Base-by-base conservation (phyloP, 1,284 basidiomycete species). In the Pseudozyma pruni region DNA sequence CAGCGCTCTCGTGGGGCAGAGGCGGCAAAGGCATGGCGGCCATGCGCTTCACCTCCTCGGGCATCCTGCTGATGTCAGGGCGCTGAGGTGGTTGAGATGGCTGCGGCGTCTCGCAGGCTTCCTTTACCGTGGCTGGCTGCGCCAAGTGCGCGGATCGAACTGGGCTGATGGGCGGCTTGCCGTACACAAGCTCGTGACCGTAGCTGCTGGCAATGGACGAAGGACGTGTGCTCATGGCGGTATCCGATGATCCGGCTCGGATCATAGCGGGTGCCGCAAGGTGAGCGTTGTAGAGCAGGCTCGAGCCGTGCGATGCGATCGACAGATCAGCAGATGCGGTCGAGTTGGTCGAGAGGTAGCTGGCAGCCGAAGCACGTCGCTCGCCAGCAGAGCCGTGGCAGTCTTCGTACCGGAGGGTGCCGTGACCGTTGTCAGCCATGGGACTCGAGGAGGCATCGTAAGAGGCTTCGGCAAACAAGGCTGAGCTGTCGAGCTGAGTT, bases 181-280 rank as follows among this genome's bases (percentile, higher is more conserved):
- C 16, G 3, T 62, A 47, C 13, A 46, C 41, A 31, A 33, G 51
- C 14, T 47, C 58, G 14, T 45, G 29, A 7, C 42, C 29, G 27
- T 32, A 59, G 52, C 63, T 72, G 58, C 58, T 67, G 16, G 69
- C 58, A 19, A 59, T 31, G 19, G 69, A 72, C 8, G 68, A 66
- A 7, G 42, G 58, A 4, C 68, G 53, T 13, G 57, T 66, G 58
- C 62, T 72, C 22, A 22, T 10, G 0, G 27, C 35, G 1, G 63
- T 62, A 29, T 72, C 57, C 9, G 42, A 20, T 4, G 58, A 66
- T 7, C 31, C 49, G 3, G 41, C 38, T 1, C 68, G 40, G 10
- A 47, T 46, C 62, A 66, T 66, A 2, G 31, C 40, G 1, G 56
- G 56, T 3, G 48, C 59, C 25, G 45, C 37, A 9, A 63, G 46